Base-by-base conservation (phyloP, 192 early-diverging fungal genomes). In the Backusella australiensis region DNA sequence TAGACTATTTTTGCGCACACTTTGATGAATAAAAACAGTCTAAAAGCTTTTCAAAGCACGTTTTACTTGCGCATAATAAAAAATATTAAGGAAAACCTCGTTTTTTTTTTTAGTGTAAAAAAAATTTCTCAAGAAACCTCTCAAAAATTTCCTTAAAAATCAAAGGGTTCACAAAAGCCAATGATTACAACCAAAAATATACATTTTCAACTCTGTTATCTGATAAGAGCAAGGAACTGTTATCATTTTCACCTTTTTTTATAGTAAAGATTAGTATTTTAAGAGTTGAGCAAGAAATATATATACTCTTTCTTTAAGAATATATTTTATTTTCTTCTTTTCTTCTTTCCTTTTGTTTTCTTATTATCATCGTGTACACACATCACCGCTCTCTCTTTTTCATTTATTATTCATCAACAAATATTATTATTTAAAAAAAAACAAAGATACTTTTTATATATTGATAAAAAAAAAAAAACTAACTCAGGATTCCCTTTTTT, bases 221-320 rank as follows among this genome's bases (percentile, higher is more conserved):
- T 29, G 56, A 63, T 63, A 63, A 63, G 56, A 63, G 12, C 12
- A 4, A 23, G 19, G 46, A 49, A 0, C 12, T 63, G 56, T 63
- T 63, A 63, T 63, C 56, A 63, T 63, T 63, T 63, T 14, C 11
- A 63, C 26, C 26, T 29, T 63, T 63, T 26, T 63, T 29, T 63
- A 63, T 63, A 23, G 56, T 63, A 63, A 63, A 26, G 23, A 63
- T 63, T 29, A 29, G 46, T 63, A 63, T 63, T 63, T 63, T 63
- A 63, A 63, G 56, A 63, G 56, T 63, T 63, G 56, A 29, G 26
- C 11, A 29, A 23, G 23, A 63, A 29, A 29, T 63, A 63, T 29
- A 63, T 26, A 63, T 14, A 14, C 11, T 0, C 19, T 7, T 44
- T 44, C 19, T 44, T 44, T 44, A 14, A 44, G 42, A 14, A 44